Evolutionary conservation across 179 eudicot genomes (phyloP).

Genomic region (Beta lomatogona): DNA sequence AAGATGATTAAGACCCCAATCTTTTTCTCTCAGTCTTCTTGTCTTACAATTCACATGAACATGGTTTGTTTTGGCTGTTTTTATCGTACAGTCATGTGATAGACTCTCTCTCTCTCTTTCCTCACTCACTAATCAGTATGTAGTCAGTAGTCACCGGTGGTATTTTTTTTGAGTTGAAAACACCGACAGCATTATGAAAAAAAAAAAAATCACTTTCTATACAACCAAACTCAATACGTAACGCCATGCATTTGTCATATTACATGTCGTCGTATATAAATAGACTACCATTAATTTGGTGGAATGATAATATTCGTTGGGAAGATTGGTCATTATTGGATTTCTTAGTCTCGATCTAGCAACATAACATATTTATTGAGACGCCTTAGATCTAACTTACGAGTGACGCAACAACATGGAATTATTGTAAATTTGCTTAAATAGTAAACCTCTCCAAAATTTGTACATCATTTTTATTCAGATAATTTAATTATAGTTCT

Average conservation of each 20-base stretch:
- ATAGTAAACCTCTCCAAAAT: no score
- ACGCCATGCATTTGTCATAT: constrained; percentile 4
- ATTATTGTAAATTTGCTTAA: no score
- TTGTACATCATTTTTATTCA: no score
- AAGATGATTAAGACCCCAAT: neutral
- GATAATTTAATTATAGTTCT: no score
- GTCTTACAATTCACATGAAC: constrained; percentile 17
- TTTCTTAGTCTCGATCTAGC: no score
- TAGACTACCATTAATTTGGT: no score
- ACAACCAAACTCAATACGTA: neutral
- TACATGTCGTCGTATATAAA: neutral
- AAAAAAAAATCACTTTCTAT: neutral
- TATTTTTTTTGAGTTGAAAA: neutral
- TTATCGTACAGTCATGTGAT: neutral
- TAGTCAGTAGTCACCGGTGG: no score
- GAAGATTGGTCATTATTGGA: no score
- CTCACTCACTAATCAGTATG: neutral
- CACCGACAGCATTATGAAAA: neutral
- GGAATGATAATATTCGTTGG: no score
- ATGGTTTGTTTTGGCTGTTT: constrained; percentile 19
- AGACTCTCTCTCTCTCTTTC: neutral
- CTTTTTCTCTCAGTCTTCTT: neutral
- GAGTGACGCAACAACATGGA: no score
- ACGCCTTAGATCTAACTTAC: no score
- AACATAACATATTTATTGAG: no score